Base-by-base conservation (phyloP, 2,329 filamentous ascomycete genomes). In the Ceratocystis alfenasii region DNA sequence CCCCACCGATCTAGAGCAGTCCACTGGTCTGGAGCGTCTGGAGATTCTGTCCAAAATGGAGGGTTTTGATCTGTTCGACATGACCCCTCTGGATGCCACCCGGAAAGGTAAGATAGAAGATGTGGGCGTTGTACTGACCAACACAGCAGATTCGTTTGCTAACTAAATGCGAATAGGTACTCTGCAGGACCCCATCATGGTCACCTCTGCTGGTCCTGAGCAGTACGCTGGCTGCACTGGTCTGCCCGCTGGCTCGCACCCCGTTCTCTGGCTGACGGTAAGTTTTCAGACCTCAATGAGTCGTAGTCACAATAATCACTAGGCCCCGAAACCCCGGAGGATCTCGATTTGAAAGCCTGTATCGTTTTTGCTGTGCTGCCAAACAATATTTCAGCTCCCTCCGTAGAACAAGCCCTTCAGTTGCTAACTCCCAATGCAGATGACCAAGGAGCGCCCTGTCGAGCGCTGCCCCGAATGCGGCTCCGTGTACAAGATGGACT, bases 31-130 rank as follows among this genome's bases (percentile, higher is more conserved):
- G 68, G 94, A 99, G 83, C 92, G 94, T 85, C 85, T 99, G 72
- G 94, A 99, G 80, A 94, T 99, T 74, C 83, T 99, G 76, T 94
- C 94, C 79, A 99, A 99, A 86, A 96, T 97, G 88, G 90, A 97
- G 83, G 92, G 94, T 71, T 81, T 96, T 73, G 94, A 99, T 76
- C 82, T 97, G 76, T 99, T 99, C 81, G 92, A 99, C 80, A 96
- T 97, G 94, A 87, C 86, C 78, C 94, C 94, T 70, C 85, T 99
- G 72, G 94, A 97, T 77, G 83, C 93, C 70, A 94, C 88, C 77
- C 87, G 94, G 75, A 84, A 84, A 78, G 93, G 93, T 89, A 82
- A 61, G 69, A 57, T 20, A 41, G 59, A 45, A 12, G n/a, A n/a
- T 20, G 8, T 15, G 22, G 41, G 22, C 46, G 25, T 7, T 17